Evolutionary conservation across 495 filamentous ascomycete genomes (phyloP), one percentile per base, ranked within the genome.

Genomic region (Astrothelium macrocarpum): DNA sequence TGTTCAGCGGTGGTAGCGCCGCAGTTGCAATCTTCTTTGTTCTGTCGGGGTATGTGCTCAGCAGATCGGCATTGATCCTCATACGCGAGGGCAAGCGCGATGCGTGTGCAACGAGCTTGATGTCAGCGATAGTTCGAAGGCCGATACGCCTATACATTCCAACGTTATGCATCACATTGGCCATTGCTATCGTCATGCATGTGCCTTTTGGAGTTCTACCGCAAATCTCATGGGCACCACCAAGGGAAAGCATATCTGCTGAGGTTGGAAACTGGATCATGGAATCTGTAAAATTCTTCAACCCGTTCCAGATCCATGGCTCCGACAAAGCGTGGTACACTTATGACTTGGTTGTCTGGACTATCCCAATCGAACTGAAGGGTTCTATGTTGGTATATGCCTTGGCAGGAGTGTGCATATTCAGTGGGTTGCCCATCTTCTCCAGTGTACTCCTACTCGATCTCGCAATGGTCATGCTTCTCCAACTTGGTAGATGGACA

Each of bases 1-100:
- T 74, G 69, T 82, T 73, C 70, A 68, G 70, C 14, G 81, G 80
- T 16, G 80, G 79, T 0, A 79, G 80, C 66, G 77, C 76, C 45
- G 79, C 81, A 45, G 82, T 84, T 20, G 76, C 80, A 32, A 71
- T 75, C 59, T 70, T 70, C 62, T 70, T 67, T 56, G 49, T 70
- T 43, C 67, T 70, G 18, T 67, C 65, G 5, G 65, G 67, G 14
- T 70, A 67, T 39, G 82, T 80, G 25, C 73, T 85, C n/a, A 78
- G 79, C 9, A 60, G 70, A 32, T 81, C 79, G 65, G 80, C 81
- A 1, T 60, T 84, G 60, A 62, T 67, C 20, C 71, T 81, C 20
- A 74, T 83, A n/a, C 80, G 79, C 23, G 70, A 76, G 18, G 74
- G 74, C 29, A 77, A 84, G 5, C 68, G 60, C 49, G 65, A 64